Base-by-base conservation (phyloP, 2,329 filamentous ascomycete species). In the Aureobasidium uvarum region DNA sequence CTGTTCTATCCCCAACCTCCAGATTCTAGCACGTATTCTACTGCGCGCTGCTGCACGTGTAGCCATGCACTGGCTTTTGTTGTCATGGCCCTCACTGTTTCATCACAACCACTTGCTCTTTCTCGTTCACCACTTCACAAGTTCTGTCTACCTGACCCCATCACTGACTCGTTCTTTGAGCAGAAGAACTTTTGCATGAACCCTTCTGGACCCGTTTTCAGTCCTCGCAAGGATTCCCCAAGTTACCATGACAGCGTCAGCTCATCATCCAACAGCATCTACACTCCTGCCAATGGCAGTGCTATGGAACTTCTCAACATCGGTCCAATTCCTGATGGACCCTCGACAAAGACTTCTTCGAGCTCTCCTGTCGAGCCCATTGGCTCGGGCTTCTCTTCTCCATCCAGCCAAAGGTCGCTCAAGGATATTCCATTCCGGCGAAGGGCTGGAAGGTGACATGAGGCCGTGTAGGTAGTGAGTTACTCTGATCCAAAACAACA, bases 221-320 rank as follows among this genome's bases (percentile, higher is more conserved):
- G 39, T 4, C 60, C 60, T 31, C 10, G 43, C 33, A 50, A 62
- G 58, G 31, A 14, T 6, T 36, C 31, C 14, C 25, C 43, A 3
- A 14, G 16, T 14, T 28, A 14, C 11, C 45, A 50, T 2, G 45
- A 13, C 41, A 36, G 14, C 33, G 23, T 5, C 33, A 50, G 45
- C 6, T 52, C 46, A 1, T 20, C 59, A 13, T 43, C 36, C 3
- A 18, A 16, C 16, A 31, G 5, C 31, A 6, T 52, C 13, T 25
- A 18, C 59, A 52, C 33, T 14, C 36, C 60, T n/a, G 23, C 16
- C 20, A 51, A 54, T 4, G n/a, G 23, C 48, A 54, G 48, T 36
- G 60, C 50, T 3, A 64, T 64, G 38, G 25, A 39, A 10, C 20
- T 64, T 1, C 13, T 65, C 4, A 65, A 66, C 20, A 16, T 31